Base-by-base conservation (phyloP, 2,329 filamentous ascomycete species). In the Trichoderma hamatum region DNA sequence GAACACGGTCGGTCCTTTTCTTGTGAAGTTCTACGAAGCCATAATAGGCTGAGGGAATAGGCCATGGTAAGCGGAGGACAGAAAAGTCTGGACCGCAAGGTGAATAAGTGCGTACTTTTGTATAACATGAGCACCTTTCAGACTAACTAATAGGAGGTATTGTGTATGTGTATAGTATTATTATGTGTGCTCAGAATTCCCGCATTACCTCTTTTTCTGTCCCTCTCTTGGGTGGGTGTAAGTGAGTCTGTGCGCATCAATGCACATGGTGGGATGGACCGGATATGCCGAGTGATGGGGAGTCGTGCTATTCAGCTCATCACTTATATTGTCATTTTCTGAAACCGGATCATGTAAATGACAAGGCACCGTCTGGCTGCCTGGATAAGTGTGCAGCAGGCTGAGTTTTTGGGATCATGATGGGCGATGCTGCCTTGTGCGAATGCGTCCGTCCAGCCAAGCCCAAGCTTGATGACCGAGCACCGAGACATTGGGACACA, bases 401-500 rank as follows among this genome's bases (percentile, higher is more conserved):
- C 52, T 59, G 56, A 28, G 13, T 43, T 32, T 9, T 16, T n/a
- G 39, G 56, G 30, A 59, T 34, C 39, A 24, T 26, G 56, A 56
- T 56, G 13, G 28, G 28, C 21, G 63, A 56, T 49, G 54, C 36
- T 49, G 63, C 63, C 63, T 67, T 43, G 39, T 21, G 63, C n/a
- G 63, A 49, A 46, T 13, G 51, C 28, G 51, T 13, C 54, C 51
- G 30, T 34, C 34, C 62, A 26, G n/a, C 6, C 34, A 30, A 14
- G 16, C 24, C 49, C 49, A 52, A 52, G 24, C 24, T 52, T 26
- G 21, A 26, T 28, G 49, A 52, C 49, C 49, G 26, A 56, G 36
- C 30, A 65, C 46, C 56, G 62, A 65, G 62, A 65, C 62, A 56
- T 56, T 56, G 49, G 61, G 61, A 34, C 60, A 26, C 21, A 36